Conservation (phyloP, 75 land plant genomes). For the Pseudotsuga menziesii region DNA sequence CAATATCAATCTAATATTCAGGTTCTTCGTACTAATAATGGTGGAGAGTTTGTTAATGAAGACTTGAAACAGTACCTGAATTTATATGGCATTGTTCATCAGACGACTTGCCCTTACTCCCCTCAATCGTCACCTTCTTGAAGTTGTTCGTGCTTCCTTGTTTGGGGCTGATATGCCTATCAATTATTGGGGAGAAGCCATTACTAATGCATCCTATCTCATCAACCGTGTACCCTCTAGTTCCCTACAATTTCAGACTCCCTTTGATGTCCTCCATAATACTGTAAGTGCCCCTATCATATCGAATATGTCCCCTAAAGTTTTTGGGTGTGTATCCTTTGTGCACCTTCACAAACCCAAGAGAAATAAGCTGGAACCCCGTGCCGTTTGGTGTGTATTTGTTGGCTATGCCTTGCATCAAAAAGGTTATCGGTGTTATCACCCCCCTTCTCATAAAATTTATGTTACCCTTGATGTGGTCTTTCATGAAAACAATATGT, state of each 20-base stretch:
- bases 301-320: background rate
- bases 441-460: background rate
- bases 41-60: conserved; percentile 6
- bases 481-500: conserved; percentile 11
- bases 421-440: background rate
- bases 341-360: background rate
- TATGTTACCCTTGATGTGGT: conserved; percentile 15
- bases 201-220: conserved; percentile 8
- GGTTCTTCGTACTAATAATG: conserved; percentile 18
- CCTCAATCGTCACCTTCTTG: conserved; percentile 18
- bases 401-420: conserved; percentile 18
- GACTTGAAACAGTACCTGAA: conserved; percentile 2
- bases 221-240: conserved; percentile 20
- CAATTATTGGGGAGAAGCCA: conserved; percentile 16
- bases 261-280: background rate
- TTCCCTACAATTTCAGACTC: conserved; percentile 12
- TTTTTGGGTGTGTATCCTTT: background rate
- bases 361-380: conserved; percentile 13
- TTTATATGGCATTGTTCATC: conserved; percentile 15
- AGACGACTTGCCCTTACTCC: conserved; percentile 9
- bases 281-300: background rate
- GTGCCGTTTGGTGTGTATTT: conserved; percentile 12
- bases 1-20: background rate
- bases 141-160: conserved; percentile 13
- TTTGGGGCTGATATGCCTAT: conserved; percentile 6